phyloP scores from a whole-genome alignment of 352 stramenopile genomes.

The Globisporangium middletonii region DNA sequence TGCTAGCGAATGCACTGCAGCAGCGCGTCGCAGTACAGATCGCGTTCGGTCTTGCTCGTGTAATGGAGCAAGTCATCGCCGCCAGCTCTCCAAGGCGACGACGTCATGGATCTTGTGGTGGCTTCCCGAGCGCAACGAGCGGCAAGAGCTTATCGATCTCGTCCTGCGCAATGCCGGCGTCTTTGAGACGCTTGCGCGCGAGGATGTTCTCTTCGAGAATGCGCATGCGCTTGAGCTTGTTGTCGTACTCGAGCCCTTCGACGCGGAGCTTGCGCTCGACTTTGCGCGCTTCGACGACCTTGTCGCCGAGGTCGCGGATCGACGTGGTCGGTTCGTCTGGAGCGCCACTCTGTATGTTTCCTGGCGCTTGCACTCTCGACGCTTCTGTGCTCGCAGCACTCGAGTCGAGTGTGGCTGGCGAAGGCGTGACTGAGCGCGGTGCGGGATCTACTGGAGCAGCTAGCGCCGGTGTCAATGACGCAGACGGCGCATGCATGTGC shows the following conservation, averaged over 20 bases:
- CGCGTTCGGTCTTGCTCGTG: slow-evolving; percentile 41
- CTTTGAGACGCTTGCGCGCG: slow-evolving; percentile 15
- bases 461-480: too few species aligned
- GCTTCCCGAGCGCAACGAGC: slow-evolving; percentile 1
- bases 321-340: not conserved
- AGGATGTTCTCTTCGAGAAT: slow-evolving; percentile 17
- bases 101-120: not conserved
- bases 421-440: not conserved
- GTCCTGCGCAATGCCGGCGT: slow-evolving; percentile 11
- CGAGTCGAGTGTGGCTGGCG: not conserved
- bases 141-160: slow-evolving; percentile 14
- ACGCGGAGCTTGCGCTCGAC: slow-evolving; percentile 11
- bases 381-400: not conserved
- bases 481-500: not conserved
- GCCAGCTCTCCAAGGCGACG: slow-evolving; percentile 23
- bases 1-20: slow-evolving; percentile 71
- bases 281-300: slow-evolving; percentile 13
- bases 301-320: slow-evolving; percentile 10
- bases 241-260: slow-evolving; percentile 14
- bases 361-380: not conserved
- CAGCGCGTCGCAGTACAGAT: slow-evolving; percentile 62
- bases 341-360: not conserved
- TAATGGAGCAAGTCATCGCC: slow-evolving; percentile 30
- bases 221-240: slow-evolving; percentile 15
- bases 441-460: too few species aligned